A percentile compares a stretch with the other conserved stretches of the same genome.
These are phyloP conservation scores for Cercospora sp. DNA, from an alignment of 2,329 filamentous ascomycete species.

Conservation along the genomic window DNA sequence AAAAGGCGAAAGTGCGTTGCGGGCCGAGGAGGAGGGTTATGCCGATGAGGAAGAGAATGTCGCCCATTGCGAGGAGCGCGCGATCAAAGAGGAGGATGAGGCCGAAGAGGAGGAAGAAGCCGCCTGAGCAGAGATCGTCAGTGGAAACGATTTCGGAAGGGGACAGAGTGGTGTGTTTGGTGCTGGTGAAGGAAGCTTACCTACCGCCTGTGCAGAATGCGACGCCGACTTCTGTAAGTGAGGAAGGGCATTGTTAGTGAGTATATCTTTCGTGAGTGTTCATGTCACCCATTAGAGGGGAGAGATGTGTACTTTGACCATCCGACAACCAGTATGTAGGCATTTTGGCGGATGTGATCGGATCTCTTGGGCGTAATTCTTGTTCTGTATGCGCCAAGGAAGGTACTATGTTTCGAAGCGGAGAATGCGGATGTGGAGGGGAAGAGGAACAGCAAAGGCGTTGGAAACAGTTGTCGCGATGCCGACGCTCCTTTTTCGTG, in stretches of 20 bases:
- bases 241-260: background rate
- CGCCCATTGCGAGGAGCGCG: slow-evolving; percentile 98
- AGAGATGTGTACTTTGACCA: slow-evolving; percentile 73
- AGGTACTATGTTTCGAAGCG: background rate
- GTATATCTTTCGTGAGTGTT: no score
- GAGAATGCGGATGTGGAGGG: background rate
- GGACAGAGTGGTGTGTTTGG: background rate
- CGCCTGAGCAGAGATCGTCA: slow-evolving; percentile 58
- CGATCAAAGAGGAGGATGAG: slow-evolving; percentile 98
- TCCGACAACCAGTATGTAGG: slow-evolving; percentile 96
- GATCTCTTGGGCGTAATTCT: background rate
- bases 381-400: background rate
- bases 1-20: slow-evolving; percentile 89
- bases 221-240: slow-evolving; percentile 80
- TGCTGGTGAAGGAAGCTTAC: slow-evolving; percentile 45
- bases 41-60: slow-evolving; percentile 97
- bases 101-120: slow-evolving; percentile 90
- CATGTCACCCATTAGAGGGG: background rate
- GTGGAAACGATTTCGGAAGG: background rate
- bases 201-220: slow-evolving; percentile 96
- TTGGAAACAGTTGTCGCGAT: slow-evolving; percentile 1
- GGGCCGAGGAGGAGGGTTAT: slow-evolving; percentile 93
- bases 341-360: slow-evolving; percentile 53
- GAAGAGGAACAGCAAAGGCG: background rate
- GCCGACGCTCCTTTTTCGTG: slow-evolving; percentile 4